These are phyloP conservation scores for Coemansia aciculifera DNA, from an alignment of 192 early-diverging fungal genomes.

Conservation along the genomic window DNA sequence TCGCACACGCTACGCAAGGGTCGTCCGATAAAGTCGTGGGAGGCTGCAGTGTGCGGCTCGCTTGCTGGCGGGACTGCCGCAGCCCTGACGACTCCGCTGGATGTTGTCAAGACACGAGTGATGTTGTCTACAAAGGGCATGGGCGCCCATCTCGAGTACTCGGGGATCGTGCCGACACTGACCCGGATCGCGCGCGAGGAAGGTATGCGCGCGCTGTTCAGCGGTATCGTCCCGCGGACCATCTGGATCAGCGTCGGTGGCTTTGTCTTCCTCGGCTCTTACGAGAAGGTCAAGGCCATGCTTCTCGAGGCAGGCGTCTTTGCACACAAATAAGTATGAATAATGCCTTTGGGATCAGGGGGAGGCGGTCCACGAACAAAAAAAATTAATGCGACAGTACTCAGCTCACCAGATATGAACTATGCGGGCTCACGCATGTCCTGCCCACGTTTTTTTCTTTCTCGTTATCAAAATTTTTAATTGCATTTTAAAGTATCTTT, in stretches of 20 bases:
- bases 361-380: neutral
- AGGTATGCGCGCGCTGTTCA: constrained; percentile 74
- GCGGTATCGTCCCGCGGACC: constrained; percentile 90
- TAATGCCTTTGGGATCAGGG: constrained; percentile 12
- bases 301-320: constrained; percentile 32
- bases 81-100: constrained; percentile 89
- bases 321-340: constrained; percentile 8
- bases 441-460: neutral
- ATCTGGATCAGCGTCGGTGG: constrained; percentile 96
- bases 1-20: constrained; percentile 54
- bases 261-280: constrained; percentile 92
- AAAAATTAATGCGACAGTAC: neutral
- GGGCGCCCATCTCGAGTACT: constrained; percentile 58
- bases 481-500: neutral
- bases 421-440: neutral
- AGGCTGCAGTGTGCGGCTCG: constrained; percentile 84
- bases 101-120: constrained; percentile 93
- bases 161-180: constrained; percentile 71
- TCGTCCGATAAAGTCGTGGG: constrained; percentile 65
- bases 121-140: constrained; percentile 78
- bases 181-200: constrained; percentile 74
- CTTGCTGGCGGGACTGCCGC: constrained; percentile 89
- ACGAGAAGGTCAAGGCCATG: constrained; percentile 73
- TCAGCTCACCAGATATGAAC: neutral
- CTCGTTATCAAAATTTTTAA: neutral